A percentile compares a stretch with the other conserved stretches of the same genome.
Conservation (phyloP, 1,284 basidiomycete species). For the Heterobasidion irregulare region DNA sequence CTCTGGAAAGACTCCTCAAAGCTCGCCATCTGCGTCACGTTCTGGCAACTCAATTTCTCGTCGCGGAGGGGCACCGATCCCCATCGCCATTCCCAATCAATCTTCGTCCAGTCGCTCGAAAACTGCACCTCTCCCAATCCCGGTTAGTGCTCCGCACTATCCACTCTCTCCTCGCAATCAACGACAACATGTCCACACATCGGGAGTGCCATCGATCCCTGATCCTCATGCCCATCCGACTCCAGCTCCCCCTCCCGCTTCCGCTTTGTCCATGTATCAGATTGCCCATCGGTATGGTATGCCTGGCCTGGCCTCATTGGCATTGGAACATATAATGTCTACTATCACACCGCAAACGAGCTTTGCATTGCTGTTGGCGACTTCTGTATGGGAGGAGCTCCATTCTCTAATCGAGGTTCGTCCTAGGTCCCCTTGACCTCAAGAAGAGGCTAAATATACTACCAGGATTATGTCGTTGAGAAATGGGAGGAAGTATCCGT, state of each 20-base stretch:
- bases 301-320: conserved; percentile 54
- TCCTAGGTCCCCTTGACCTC: conserved; percentile 2
- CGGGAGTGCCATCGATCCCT: conserved; percentile 21
- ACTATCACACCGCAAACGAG: conserved; percentile 65
- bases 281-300: conserved; percentile 76
- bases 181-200: conserved; percentile 21
- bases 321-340: conserved; percentile 68
- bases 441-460: not conserved
- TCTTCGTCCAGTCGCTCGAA: conserved; percentile 25
- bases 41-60: conserved; percentile 11
- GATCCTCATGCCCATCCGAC: conserved; percentile 78
- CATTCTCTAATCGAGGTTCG: conserved; percentile 51
- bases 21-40: conserved; percentile 5
- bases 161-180: conserved; percentile 38
- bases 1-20: conserved; percentile 6
- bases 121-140: conserved; percentile 30
- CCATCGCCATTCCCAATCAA: conserved; percentile 14
- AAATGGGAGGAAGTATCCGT: conserved; percentile 63
- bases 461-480: conserved; percentile 57
- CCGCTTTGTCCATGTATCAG: conserved; percentile 73
- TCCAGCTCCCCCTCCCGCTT: conserved; percentile 51
- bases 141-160: conserved; percentile 30
- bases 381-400: conserved; percentile 57
- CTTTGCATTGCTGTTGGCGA: conserved; percentile 66
- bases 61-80: conserved; percentile 11